Evolutionary conservation across 2,329 filamentous ascomycete species (phyloP), one percentile per base, ranked within the genome.

Genomic region (Colletotrichum simmondsii): DNA sequence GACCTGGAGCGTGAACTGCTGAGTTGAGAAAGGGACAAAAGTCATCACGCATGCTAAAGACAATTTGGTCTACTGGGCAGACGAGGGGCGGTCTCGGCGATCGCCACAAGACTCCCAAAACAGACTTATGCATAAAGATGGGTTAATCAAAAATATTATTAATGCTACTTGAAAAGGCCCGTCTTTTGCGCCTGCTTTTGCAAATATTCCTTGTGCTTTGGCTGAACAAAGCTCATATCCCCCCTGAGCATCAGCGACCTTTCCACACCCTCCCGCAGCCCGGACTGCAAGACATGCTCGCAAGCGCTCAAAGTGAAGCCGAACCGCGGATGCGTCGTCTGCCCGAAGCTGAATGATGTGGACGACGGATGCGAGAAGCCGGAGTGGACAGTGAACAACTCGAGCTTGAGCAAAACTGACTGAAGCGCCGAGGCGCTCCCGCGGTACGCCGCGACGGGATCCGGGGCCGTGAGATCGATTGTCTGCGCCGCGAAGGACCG

Each of bases 331-430:
- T 37, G 42, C 2, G 46, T 10, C 2, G 53, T 12, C 32, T 52
- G 65, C 0, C 65, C 59, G 32, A 63, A 69, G 22, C 58, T 37
- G 30, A 68, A 64, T 3, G 65, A 35, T 2, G 65, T 59, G 5
- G 65, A 32, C 0, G 65, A 28, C 3, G 54, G 60, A 53, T 61
- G 56, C 37, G 54, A 37, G 35, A 35, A 52, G 30, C 26, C 59
- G 3, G 66, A 61, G 66, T 73, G 71, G 4, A 52, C 58, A 0
- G 71, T 73, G 66, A 70, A 73, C 12, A 73, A 24, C 35, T 65
- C 60, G 26, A 73, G 46, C 32, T 57, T 49, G 22, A 56, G 56
- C 56, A 71, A 32, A 4, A 60, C 46, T 2, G 60, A 54, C 66
- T 70, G 60, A 12, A 73, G 60, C 5, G 62, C 26, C 12, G 66